Evolutionary conservation across 2,329 filamentous ascomycete species (phyloP), one percentile per base, ranked within the genome.

Genomic region (Claviceps quebecensis): DNA sequence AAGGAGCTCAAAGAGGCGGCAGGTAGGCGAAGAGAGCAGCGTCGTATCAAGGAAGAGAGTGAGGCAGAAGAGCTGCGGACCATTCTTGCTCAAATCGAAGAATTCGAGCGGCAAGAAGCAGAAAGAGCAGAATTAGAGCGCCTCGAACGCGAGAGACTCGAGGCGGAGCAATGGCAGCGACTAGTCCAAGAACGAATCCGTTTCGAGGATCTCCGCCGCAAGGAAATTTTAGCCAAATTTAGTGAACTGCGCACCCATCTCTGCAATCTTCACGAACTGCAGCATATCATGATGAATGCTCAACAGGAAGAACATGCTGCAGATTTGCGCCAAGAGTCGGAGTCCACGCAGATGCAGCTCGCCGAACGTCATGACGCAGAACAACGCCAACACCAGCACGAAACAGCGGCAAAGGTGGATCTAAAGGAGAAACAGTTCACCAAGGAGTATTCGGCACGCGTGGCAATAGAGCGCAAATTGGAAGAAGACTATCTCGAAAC

Each of bases 101-200:
- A 73, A 47, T 71, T 72, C 52, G 71, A 77, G 62, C 66, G 66
- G 17, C 67, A 71, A 50, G 71, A 75, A 58, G 68, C 67, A 0
- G 63, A 62, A 45, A 69, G 69, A 53, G 66, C 64, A 4, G 70
- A 70, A 56, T 58, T 67, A 40, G 59, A 66, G 36, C 65, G 65
- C 2, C 63, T 66, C 39, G 68, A 71, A 50, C 66, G 67, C 52
- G 65, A 64, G 44, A 62, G 63, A 8, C 45, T 63, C 7, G 65
- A 67, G 7, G 64, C 67, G 47, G 68, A 70, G 56, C 64, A 63
- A 2, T 63, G 63, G 53, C 62, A 65, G 51, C 62, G 59, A 11
- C 67, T 68, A 54, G 59, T 69, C 1, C 63, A 68, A 45, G 67
- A 71, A 56, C 63, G 69, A 9, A 63, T 65, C 3, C 61, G 62